These are phyloP conservation scores for Exophiala sp. DNA, from an alignment of 2,329 filamentous ascomycete genomes.

Conservation along the genomic window DNA sequence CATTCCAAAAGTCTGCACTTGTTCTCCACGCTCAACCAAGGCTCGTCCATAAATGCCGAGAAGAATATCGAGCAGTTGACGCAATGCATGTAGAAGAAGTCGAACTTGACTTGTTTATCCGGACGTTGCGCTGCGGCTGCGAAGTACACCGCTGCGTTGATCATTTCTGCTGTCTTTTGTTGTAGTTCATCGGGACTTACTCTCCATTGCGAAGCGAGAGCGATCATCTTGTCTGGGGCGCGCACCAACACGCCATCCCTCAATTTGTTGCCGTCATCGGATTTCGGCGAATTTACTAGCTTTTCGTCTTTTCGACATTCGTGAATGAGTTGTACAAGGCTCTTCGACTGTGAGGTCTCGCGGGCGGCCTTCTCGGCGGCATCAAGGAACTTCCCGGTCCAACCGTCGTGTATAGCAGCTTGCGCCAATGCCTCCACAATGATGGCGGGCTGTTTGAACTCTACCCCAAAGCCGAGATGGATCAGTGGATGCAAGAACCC, in stretches of 20 bases:
- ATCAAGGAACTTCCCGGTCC: slow-evolving; percentile 28
- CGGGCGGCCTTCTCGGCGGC: slow-evolving; percentile 50
- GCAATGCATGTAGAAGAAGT: slow-evolving; percentile 81
- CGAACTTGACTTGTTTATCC: slow-evolving; percentile 66
- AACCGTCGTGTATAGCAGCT: slow-evolving; percentile 59
- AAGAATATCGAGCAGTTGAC: slow-evolving; percentile 76
- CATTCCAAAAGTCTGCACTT: slow-evolving; percentile 74
- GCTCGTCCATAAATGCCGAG: slow-evolving; percentile 51
- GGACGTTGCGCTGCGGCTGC: slow-evolving; percentile 62
- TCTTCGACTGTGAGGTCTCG: slow-evolving; percentile 26
- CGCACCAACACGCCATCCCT: slow-evolving; percentile 64
- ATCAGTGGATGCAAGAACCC: slow-evolving; percentile 73
- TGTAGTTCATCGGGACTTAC: slow-evolving; percentile 56
- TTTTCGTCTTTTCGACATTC: slow-evolving; percentile 56
- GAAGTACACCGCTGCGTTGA: slow-evolving; percentile 59
- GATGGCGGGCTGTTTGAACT: slow-evolving; percentile 72
- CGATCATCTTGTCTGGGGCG: slow-evolving; percentile 61
- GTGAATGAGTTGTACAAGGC: slow-evolving; percentile 59
- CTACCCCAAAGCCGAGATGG: slow-evolving; percentile 76
- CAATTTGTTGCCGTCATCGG: slow-evolving; percentile 60
- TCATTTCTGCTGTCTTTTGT: slow-evolving; percentile 63
- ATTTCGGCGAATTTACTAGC: slow-evolving; percentile 52
- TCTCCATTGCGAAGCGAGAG: slow-evolving; percentile 57
- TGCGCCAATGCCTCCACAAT: slow-evolving; percentile 74
- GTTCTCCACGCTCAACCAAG: slow-evolving; percentile 57